Conservation (phyloP, 805 yeast species). For the Zygoascus flipseniorum region DNA sequence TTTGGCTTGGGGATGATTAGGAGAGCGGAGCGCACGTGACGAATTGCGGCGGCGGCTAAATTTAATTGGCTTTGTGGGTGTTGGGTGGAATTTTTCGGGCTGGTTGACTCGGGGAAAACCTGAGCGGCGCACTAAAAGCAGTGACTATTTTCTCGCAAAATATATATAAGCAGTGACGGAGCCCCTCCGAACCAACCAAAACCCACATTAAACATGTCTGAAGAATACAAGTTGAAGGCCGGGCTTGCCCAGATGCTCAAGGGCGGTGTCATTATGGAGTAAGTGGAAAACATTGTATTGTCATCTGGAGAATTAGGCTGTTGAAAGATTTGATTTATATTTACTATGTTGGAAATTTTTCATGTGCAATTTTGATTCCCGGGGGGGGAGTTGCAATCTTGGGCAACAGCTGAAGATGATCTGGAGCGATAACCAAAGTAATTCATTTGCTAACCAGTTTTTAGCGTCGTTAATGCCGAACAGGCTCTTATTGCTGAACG, state of each 20-base stretch:
- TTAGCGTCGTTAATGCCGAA: slow-evolving; percentile 59
- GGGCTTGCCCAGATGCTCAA: slow-evolving; percentile 83
- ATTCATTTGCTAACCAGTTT: not conserved
- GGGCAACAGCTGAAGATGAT: not conserved
- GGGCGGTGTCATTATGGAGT: slow-evolving; percentile 41
- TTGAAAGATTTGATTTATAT: too few species aligned
- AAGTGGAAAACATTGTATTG: slow-evolving; percentile 5
- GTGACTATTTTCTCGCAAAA: too few species aligned
- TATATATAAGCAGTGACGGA: too few species aligned
- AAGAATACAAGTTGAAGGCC: slow-evolving; percentile 40
- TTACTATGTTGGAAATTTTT: not conserved
- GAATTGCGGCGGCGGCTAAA: too few species aligned
- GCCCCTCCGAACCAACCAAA: not conserved
- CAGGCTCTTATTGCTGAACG: slow-evolving; percentile 73
- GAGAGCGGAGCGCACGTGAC: too few species aligned
- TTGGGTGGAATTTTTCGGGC: too few species aligned
- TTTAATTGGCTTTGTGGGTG: too few species aligned
- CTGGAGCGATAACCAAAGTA: not conserved
- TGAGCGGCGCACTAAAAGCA: too few species aligned
- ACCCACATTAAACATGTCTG: slow-evolving; percentile 2
- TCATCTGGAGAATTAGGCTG: not conserved
- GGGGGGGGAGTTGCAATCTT: not conserved
- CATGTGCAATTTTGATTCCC: not conserved
- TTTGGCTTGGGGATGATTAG: too few species aligned
- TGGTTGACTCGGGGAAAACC: too few species aligned